Conservation (phyloP, 495 filamentous ascomycete species). For the Cudoniella acicularis region DNA sequence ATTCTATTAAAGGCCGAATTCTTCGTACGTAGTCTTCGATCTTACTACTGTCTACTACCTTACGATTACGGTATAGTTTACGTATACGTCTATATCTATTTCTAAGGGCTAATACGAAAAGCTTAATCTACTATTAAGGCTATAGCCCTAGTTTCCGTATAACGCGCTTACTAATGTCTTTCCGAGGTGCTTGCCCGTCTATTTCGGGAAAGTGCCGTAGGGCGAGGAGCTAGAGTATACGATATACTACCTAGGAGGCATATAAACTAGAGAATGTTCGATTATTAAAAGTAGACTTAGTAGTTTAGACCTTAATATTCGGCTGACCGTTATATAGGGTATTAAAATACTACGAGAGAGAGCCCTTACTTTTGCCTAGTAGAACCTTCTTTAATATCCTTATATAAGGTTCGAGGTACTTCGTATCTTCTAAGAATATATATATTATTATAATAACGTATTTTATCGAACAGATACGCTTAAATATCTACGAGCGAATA, state of each 20-base stretch:
- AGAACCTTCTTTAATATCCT: slow-evolving; percentile 28
- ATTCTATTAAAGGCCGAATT: not conserved
- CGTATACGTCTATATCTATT: not conserved
- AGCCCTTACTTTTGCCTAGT: slow-evolving; percentile 20
- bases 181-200: not conserved
- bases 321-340: slow-evolving; percentile 13
- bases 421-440: slow-evolving; percentile 30
- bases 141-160: not conserved
- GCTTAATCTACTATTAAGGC: not conserved
- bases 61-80: not conserved
- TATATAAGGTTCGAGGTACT: slow-evolving; percentile 28
- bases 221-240: not conserved
- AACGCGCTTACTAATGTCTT: not conserved
- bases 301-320: slow-evolving; percentile 14
- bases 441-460: slow-evolving; percentile 26
- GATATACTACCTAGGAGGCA: not conserved
- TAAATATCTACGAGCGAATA: slow-evolving; percentile 6
- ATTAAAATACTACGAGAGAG: slow-evolving; percentile 17
- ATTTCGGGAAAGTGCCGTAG: not conserved
- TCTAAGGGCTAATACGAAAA: not conserved
- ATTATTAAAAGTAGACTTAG: not conserved
- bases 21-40: not conserved
- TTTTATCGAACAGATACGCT: slow-evolving; percentile 13
- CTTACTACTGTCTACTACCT: not conserved
- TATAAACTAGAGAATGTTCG: not conserved